Evolutionary conservation across 1,284 basidiomycete genomes (phyloP).

Genomic region (Flammula alnicola): DNA sequence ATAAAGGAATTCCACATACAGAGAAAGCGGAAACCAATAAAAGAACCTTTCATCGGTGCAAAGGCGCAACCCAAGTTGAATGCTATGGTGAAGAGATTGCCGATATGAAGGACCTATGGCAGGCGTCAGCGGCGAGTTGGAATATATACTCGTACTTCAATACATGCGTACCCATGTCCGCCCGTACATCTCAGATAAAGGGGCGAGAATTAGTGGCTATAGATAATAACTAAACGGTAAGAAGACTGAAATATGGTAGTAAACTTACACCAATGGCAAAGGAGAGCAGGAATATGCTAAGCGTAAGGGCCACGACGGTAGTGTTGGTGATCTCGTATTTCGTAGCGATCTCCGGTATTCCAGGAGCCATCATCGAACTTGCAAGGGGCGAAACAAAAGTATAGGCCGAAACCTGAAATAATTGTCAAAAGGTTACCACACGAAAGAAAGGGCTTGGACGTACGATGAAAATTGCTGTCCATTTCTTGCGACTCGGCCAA

Average conservation of each 20-base stretch:
- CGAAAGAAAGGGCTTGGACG: slow-evolving; percentile 36
- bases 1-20: slow-evolving; percentile 37
- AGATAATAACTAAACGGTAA: too few species aligned
- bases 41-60: slow-evolving; percentile 55
- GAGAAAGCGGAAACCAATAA: slow-evolving; percentile 75
- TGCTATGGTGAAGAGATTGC: slow-evolving; percentile 64
- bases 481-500: slow-evolving; percentile 65
- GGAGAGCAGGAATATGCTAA: slow-evolving; percentile 78
- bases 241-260: too few species aligned
- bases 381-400: slow-evolving; percentile 72
- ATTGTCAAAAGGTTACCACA: slow-evolving; percentile 5
- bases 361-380: slow-evolving; percentile 84
- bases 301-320: slow-evolving; percentile 64
- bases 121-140: slow-evolving; percentile 10
- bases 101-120: slow-evolving; percentile 70
- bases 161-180: slow-evolving; percentile 59
- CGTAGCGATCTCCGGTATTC: slow-evolving; percentile 62
- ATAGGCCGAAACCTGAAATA: slow-evolving; percentile 64
- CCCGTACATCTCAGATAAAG: slow-evolving; percentile 81
- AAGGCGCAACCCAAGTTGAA: slow-evolving; percentile 77
- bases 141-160: neutral
- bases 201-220: slow-evolving; percentile 70
- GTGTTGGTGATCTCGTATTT: slow-evolving; percentile 65
- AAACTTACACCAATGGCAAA: slow-evolving; percentile 69
- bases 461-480: slow-evolving; percentile 64